Evolutionary conservation across 1,284 basidiomycete species (phyloP), one percentile per base, ranked within the genome.

Genomic region (Sporisorium scitamineum): DNA sequence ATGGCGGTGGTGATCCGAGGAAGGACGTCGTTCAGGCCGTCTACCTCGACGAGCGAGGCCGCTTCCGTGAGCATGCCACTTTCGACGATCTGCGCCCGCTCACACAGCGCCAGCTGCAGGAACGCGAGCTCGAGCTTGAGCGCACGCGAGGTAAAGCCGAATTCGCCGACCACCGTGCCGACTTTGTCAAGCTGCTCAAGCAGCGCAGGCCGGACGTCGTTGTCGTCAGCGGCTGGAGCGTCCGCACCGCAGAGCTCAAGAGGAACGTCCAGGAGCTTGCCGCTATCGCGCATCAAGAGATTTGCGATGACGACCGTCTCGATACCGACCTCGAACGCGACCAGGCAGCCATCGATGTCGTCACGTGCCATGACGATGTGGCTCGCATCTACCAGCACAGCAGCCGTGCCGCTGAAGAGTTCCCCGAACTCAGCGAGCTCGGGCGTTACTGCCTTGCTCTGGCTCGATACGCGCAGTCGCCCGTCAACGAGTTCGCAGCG

Each of bases 401-500:
- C 81, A 89, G 90, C 71, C 92, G 95, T 45, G 94, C 94, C 0
- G 88, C 89, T 39, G 91, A 91, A 63, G 97, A 99, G 86, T 95
- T 94, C 84, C 91, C 92, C 45, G 89, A 92, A 1, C 87, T 97
- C 47, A 91, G 92, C 1, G 87, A 90, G 18, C 91, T 92, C 54
- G 92, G 91, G n/a, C 93, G 94, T 85, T 99, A 98, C 85, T 98
- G 96, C 79, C 89, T 99, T 51, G 97, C 93, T 54, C 87, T 99
- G 74, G 95, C 95, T 44, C 91, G 97, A 61, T 99, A 97, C 85
- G 89, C 90, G 11, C 97, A 99, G 86, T 96, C 91, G 81, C 97
- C 97, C 1, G 87, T 99, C 79, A 82, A 82, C 55, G 83, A 85
- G 56, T 85, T 83, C 60, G 82, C 82, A 1, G 78, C 82, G 16